These are phyloP conservation scores for Diophrys sp. DNA, from an alignment of 73 alveolate genomes.

Conservation along the genomic window DNA sequence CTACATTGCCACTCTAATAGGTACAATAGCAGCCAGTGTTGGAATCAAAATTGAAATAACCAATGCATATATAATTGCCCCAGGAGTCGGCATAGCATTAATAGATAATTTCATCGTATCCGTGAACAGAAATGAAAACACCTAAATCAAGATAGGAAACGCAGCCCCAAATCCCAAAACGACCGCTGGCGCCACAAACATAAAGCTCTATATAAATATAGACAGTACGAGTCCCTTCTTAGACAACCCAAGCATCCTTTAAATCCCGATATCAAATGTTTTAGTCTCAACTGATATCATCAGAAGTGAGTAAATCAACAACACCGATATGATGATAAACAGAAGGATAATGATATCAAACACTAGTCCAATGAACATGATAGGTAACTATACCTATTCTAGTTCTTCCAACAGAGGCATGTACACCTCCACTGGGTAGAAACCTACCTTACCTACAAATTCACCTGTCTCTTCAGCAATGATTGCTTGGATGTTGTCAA, in stretches of 20 bases:
- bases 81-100: slow-evolving; percentile 47
- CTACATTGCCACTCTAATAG: slow-evolving; percentile 59
- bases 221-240: slow-evolving; percentile 55
- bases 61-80: slow-evolving; percentile 52
- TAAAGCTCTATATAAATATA: slow-evolving; percentile 60
- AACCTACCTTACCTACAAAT: slow-evolving; percentile 66
- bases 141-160: slow-evolving; percentile 33
- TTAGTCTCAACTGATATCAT: slow-evolving; percentile 79
- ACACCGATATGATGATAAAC: slow-evolving; percentile 67
- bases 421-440: slow-evolving; percentile 58
- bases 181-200: slow-evolving; percentile 80
- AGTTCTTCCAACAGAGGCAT: slow-evolving; percentile 59
- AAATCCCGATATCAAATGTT: slow-evolving; percentile 76
- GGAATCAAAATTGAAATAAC: slow-evolving; percentile 74
- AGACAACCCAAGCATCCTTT: slow-evolving; percentile 78
- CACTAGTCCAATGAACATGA: slow-evolving; percentile 71
- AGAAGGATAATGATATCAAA: slow-evolving; percentile 72
- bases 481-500: slow-evolving; percentile 59
- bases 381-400: slow-evolving; percentile 45
- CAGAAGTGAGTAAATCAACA: slow-evolving; percentile 74
- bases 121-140: slow-evolving; percentile 23
- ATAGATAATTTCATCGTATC: slow-evolving; percentile 49
- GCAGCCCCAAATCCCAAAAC: slow-evolving; percentile 64
- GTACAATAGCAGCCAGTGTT: slow-evolving; percentile 55
- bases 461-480: slow-evolving; percentile 33